A percentile compares a stretch with the other conserved stretches of the same genome.
phyloP scores from a whole-genome alignment of 1,284 basidiomycete genomes.

The Ganoderma leucocontextum region DNA sequence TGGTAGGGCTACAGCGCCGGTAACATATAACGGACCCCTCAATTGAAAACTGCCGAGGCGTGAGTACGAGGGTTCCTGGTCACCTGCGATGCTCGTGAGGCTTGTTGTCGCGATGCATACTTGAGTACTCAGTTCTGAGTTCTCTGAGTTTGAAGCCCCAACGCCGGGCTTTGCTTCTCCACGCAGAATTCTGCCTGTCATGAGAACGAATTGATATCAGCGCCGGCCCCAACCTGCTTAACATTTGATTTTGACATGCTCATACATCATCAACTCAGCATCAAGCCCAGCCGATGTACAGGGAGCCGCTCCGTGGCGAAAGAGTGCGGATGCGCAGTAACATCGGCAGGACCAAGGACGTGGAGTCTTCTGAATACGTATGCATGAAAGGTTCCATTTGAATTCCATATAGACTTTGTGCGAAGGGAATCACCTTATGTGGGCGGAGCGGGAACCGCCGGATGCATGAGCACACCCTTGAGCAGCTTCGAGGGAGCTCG shows the following conservation, averaged over 20 bases:
- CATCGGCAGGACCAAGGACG: not conserved
- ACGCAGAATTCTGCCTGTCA: not conserved
- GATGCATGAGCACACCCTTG: not conserved
- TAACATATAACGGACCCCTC: constrained; percentile 12
- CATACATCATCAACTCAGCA: not conserved
- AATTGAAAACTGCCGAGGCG: constrained; percentile 15
- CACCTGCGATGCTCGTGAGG: constrained; percentile 13
- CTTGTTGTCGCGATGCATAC: not conserved
- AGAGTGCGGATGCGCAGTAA: not conserved
- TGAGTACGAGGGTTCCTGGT: constrained; percentile 13
- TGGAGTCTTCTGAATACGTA: not conserved
- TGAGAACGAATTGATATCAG: not conserved
- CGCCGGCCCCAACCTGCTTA: not conserved
- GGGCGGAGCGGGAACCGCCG: not conserved
- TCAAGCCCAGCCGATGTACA: not conserved
- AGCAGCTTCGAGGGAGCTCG: not conserved
- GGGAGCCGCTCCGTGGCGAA: not conserved
- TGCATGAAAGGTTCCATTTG: not conserved
- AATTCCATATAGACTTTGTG: constrained; percentile 5
- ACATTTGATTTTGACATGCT: not conserved
- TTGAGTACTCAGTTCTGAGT: not conserved
- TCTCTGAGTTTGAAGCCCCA: not conserved
- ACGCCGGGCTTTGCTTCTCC: not conserved
- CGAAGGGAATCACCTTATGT: constrained; percentile 4
- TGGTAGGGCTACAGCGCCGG: constrained; percentile 5